Evolutionary conservation across 176 grass and related monocot species (phyloP), one percentile per base, ranked within the genome.

Genomic region (Pontederia crassipes): DNA sequence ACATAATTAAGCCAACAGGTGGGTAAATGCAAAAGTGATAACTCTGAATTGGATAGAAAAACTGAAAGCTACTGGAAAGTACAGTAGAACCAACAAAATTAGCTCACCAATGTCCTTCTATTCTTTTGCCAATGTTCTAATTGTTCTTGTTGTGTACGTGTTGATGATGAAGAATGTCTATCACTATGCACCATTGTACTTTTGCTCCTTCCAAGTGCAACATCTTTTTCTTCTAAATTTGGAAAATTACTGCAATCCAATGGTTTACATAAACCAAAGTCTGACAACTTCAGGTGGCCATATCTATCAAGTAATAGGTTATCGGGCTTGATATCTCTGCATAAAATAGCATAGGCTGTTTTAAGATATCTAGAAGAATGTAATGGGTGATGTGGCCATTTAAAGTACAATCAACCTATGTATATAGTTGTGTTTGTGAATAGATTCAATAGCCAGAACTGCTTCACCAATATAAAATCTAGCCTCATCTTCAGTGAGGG

Each of bases 251-350:
- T 79, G 57, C 80, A 84, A 72, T 97, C 84, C 35, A 97, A 72
- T 4, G 93, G 87, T 73, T 97, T 92, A 59, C 93, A 97, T 57
- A 97, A 67, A 66, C 93, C 93, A 78, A 97, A 97, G 79, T 97
- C 93, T 57, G 93, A 97, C 52, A 97, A 68, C 65, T 89, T 97
- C 69, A 97, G 65, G 82, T 97, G 93, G 32, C 93, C 93, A 76
- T 83, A 77, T 80, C 68, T 89, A 70, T 97, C 93, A 62, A 97
- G 80, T 67, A 92, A 81, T 54, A 98, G 71, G 80, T 98, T 98
- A 75, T 98, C 93, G 76, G 93, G 93, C 69, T 98, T 98, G 84
- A 98, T 88, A 83, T 98, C 93, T 82, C 87, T 98, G 56, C 46
- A 53, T 8, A 52, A 32, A 13, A 56, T 71, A 71, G 68, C 58